A percentile compares a stretch with the other conserved stretches of the same genome.
Evolutionary conservation across 2,329 filamentous ascomycete genomes (phyloP).

Genomic region (Exophiala bonariae): DNA sequence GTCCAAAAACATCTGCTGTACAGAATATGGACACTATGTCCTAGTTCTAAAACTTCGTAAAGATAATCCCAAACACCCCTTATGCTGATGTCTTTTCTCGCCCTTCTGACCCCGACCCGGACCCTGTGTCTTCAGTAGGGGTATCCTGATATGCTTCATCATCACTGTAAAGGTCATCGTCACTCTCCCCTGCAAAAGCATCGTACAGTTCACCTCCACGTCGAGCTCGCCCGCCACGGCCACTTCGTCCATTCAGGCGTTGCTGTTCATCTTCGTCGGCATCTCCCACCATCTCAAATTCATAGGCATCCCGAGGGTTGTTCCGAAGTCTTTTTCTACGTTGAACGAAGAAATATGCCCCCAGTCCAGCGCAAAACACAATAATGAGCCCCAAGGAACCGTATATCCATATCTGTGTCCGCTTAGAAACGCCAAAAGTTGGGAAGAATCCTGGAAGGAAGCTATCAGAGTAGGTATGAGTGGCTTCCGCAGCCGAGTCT

Average conservation of each 20-base stretch:
- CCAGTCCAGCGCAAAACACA: slow-evolving; percentile 77
- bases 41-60: no score
- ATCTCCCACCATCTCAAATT: slow-evolving; percentile 89
- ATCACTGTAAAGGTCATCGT: slow-evolving; percentile 59
- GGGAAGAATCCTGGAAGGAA: slow-evolving; percentile 85
- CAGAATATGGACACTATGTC: not conserved
- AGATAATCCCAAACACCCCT: slow-evolving; percentile 1
- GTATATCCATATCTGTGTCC: slow-evolving; percentile 91
- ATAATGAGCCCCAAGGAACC: slow-evolving; percentile 81
- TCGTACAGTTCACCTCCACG: slow-evolving; percentile 89
- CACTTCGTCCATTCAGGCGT: slow-evolving; percentile 35
- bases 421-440: slow-evolving; percentile 82
- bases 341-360: slow-evolving; percentile 77
- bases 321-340: slow-evolving; percentile 74
- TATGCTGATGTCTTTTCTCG: slow-evolving; percentile 18
- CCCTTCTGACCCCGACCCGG: slow-evolving; percentile 22
- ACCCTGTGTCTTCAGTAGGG: slow-evolving; percentile 26
- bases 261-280: slow-evolving; percentile 65
- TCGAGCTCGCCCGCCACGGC: slow-evolving; percentile 56
- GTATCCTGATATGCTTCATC: slow-evolving; percentile 35
- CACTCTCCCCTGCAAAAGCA: slow-evolving; percentile 92
- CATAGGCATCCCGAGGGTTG: slow-evolving; percentile 77
- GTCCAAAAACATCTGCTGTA: no score
- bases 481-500: slow-evolving; percentile 21
- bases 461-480: slow-evolving; percentile 44